These are phyloP conservation scores for Escallonia herrerae DNA, from an alignment of 129 eudicot genomes.

Conservation along the genomic window DNA sequence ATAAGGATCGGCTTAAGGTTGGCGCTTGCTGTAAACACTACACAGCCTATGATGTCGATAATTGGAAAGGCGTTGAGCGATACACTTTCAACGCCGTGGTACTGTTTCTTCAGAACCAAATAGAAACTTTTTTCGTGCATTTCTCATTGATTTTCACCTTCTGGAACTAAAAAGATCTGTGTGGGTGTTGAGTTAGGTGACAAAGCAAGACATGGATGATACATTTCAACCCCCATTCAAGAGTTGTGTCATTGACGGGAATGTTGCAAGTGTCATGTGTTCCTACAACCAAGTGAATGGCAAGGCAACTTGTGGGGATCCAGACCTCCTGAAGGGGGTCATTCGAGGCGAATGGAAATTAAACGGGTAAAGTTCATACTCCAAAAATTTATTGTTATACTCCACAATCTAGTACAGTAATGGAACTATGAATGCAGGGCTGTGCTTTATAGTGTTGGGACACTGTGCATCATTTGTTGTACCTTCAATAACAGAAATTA, in stretches of 20 bases:
- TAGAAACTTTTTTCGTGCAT: not conserved
- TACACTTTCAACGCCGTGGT: slow-evolving; percentile 84
- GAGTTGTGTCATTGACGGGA: slow-evolving; percentile 90
- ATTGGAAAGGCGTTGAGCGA: slow-evolving; percentile 84
- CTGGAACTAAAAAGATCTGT: not conserved
- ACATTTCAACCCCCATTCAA: slow-evolving; percentile 92
- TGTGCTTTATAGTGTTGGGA: too few relatives aligned
- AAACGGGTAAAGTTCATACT: slow-evolving; percentile 52
- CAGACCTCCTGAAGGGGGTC: slow-evolving; percentile 63
- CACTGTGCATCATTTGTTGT: too few relatives aligned
- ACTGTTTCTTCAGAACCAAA: not conserved
- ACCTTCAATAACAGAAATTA: too few relatives aligned
- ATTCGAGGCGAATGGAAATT: slow-evolving; percentile 91
- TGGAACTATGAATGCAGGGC: too few relatives aligned
- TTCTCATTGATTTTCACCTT: too few relatives aligned
- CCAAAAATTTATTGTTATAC: too few relatives aligned
- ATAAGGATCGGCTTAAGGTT: slow-evolving; percentile 67
- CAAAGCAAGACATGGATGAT: slow-evolving; percentile 91
- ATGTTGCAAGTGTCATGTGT: slow-evolving; percentile 99
- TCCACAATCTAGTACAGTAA: too few relatives aligned
- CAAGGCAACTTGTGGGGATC: slow-evolving; percentile 85
- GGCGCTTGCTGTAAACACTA: slow-evolving; percentile 98
- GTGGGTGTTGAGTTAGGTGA: slow-evolving; percentile 36
- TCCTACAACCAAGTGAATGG: slow-evolving; percentile 96
- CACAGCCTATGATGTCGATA: slow-evolving; percentile 93